Conservation (phyloP, 495 filamentous ascomycete species). For the Delitschia confertaspora region DNA sequence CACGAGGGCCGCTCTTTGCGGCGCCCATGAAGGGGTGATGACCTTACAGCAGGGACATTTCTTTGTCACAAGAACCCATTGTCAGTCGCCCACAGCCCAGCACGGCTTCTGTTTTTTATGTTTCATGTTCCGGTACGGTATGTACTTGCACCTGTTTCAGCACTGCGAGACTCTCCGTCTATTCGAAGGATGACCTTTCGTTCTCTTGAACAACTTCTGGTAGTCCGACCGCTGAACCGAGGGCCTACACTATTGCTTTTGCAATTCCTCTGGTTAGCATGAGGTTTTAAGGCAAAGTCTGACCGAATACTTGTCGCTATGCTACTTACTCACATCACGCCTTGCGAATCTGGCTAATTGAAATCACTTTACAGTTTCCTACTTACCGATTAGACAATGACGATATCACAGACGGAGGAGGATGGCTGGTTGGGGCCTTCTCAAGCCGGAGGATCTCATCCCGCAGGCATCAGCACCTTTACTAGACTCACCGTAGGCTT, state of each 20-base stretch:
- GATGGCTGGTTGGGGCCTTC: too few species aligned
- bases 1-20: conserved; percentile 68
- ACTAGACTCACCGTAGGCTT: too few species aligned
- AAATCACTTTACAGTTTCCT: too few species aligned
- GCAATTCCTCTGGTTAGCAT: conserved; percentile 57
- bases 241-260: conserved; percentile 39
- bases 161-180: background rate
- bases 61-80: conserved; percentile 16
- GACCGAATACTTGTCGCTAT: conserved; percentile 34
- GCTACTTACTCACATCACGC: too few species aligned
- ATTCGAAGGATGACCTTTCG: conserved; percentile 51
- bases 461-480: too few species aligned
- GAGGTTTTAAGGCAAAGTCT: conserved; percentile 67
- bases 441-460: too few species aligned
- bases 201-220: conserved; percentile 52
- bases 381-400: too few species aligned
- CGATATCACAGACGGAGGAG: too few species aligned
- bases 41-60: conserved; percentile 82
- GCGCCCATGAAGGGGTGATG: conserved; percentile 98
- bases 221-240: conserved; percentile 71
- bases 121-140: conserved; percentile 10
- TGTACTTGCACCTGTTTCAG: conserved; percentile 10
- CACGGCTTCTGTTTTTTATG: too few species aligned
- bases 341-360: too few species aligned
- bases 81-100: background rate